Conservation (phyloP, 352 stramenopile species). For the Pythium rhizo-oryzae region DNA sequence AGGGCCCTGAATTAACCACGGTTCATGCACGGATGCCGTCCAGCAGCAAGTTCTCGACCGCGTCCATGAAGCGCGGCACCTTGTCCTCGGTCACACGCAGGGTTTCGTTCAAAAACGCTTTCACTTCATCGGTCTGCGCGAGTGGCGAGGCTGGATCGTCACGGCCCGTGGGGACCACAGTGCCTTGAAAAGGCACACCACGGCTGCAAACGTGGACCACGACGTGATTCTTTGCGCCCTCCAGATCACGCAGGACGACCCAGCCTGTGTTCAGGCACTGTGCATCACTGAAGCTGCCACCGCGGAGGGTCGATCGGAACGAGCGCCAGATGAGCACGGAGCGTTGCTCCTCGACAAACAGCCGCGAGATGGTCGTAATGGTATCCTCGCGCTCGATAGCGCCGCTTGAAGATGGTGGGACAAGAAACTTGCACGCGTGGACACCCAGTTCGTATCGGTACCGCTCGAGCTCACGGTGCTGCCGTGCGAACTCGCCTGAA, state of each 20-base stretch:
- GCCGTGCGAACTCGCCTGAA: not conserved
- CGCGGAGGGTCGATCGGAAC: not conserved
- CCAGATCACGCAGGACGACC: not conserved
- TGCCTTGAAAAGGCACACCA: not conserved
- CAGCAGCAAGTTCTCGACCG: constrained; percentile 1
- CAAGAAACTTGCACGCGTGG: not conserved
- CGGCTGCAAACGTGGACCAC: not conserved
- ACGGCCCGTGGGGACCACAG: not conserved
- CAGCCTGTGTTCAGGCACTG: not conserved
- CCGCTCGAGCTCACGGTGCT: not conserved
- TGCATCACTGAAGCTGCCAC: not conserved
- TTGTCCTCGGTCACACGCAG: not conserved
- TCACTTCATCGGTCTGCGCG: not conserved
- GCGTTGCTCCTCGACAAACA: not conserved
- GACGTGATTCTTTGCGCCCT: not conserved
- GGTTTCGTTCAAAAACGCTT: not conserved
- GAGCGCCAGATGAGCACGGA: not conserved
- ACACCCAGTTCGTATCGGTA: not conserved
- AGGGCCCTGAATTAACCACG: not conserved
- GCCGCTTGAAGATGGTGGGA: not conserved
- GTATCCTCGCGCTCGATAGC: not conserved
- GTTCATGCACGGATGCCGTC: not conserved
- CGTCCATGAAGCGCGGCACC: not conserved
- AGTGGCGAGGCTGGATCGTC: not conserved
- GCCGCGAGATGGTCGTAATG: not conserved